Conservation (phyloP, 2,329 filamentous ascomycete genomes). For the Penicillium nordicum region DNA sequence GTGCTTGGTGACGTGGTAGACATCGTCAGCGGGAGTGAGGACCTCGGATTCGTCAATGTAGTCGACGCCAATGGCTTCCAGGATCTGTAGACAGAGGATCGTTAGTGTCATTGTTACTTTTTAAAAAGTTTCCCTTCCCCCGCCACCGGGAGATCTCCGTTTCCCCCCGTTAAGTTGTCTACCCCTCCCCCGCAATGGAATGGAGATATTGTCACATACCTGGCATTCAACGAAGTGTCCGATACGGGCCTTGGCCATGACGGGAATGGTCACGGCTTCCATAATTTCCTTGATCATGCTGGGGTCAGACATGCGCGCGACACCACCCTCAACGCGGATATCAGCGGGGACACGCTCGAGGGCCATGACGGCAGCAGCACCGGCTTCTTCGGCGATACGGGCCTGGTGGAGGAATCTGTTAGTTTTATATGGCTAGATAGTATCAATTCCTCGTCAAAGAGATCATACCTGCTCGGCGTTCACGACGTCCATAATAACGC, state of each 20-base stretch:
- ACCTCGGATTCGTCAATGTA: constrained; percentile 99
- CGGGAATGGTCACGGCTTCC: constrained; percentile 89
- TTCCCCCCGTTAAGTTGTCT: neutral
- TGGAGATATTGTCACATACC: constrained; percentile 40
- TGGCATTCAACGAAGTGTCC: constrained; percentile 98
- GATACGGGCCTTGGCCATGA: constrained; percentile 98
- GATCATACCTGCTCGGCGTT: constrained; percentile 70
- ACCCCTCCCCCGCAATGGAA: constrained; percentile 4
- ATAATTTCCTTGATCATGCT: constrained; percentile 94
- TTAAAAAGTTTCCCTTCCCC: neutral
- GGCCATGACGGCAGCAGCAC: constrained; percentile 95
- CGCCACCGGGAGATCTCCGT: neutral
- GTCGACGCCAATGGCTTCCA: constrained; percentile 90
- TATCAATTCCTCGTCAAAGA: neutral
- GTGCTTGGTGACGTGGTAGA: constrained; percentile 88
- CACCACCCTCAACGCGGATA: constrained; percentile 86
- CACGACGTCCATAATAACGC: constrained; percentile 99
- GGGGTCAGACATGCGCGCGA: constrained; percentile 95
- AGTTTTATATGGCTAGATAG: neutral
- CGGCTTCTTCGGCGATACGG: constrained; percentile 94
- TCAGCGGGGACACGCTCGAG: constrained; percentile 96
- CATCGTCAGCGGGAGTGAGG: constrained; percentile 86
- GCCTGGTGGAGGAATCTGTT: constrained; percentile 52
- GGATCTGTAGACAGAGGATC: constrained; percentile 58
- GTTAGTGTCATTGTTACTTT: constrained; percentile 1